Evolutionary conservation across 129 eudicot genomes (phyloP).

Genomic region (Flaveria linearis): DNA sequence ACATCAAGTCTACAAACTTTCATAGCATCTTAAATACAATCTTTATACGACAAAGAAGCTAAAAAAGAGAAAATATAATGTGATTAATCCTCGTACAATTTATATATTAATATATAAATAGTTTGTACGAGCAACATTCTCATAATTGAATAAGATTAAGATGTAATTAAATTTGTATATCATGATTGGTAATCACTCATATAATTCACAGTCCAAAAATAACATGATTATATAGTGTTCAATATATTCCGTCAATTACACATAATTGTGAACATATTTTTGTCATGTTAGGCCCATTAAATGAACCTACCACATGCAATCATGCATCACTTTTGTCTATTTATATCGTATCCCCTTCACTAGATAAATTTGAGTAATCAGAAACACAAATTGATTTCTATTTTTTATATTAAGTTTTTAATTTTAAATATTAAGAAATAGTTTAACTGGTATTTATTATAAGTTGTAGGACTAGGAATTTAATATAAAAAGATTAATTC

Average conservation of each 20-base stretch:
- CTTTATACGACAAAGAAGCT: too few species aligned
- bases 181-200: neutral
- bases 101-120: too few species aligned
- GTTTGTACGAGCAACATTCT: too few species aligned
- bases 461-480: too few species aligned
- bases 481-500: too few species aligned
- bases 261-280: neutral
- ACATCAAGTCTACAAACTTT: too few species aligned
- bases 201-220: neutral
- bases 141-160: neutral
- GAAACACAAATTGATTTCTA: neutral
- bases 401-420: neutral
- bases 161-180: neutral
- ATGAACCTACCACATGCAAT: neutral
- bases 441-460: neutral
- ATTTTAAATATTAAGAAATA: neutral
- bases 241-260: neutral
- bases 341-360: too few species aligned
- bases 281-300: slow-evolving; percentile 20
- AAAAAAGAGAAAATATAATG: too few species aligned
- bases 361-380: neutral
- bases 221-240: neutral
- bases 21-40: too few species aligned
- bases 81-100: too few species aligned
- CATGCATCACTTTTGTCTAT: neutral